Conservation (phyloP, 345 rosid genomes). For the Erysimum cheiranthoides region DNA sequence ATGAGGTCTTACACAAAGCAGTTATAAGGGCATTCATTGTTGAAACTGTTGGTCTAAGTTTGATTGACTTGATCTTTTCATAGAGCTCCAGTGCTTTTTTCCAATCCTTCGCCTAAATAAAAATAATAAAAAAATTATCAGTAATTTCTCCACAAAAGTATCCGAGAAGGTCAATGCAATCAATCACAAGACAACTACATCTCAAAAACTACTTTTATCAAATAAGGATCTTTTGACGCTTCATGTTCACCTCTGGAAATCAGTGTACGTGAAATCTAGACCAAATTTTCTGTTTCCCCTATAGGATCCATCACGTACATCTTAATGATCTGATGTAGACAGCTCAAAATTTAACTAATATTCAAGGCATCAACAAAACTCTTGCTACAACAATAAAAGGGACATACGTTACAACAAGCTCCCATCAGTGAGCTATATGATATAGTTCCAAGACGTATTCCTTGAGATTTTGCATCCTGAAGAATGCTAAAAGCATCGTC, state of each 20-base stretch:
- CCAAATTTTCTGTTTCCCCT: not conserved
- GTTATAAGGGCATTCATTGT: slow-evolving; percentile 89
- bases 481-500: slow-evolving; percentile 78
- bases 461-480: slow-evolving; percentile 66
- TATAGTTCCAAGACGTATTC: slow-evolving; percentile 68
- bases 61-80: slow-evolving; percentile 68
- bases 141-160: slow-evolving; percentile 14
- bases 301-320: slow-evolving; percentile 1
- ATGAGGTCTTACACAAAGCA: slow-evolving; percentile 74
- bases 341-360: slow-evolving; percentile 1
- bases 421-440: slow-evolving; percentile 98
- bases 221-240: slow-evolving; percentile 2
- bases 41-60: slow-evolving; percentile 73
- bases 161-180: slow-evolving; percentile 13
- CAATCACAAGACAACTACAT: slow-evolving; percentile 9
- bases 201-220: slow-evolving; percentile 1
- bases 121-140: slow-evolving; percentile 20
- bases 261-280: slow-evolving; percentile 1
- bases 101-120: slow-evolving; percentile 83
- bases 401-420: slow-evolving; percentile 93
- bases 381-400: slow-evolving; percentile 31
- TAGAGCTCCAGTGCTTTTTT: slow-evolving; percentile 81
- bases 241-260: slow-evolving; percentile 17
- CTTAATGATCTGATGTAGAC: not conserved
- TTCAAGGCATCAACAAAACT: slow-evolving; percentile 20